phyloP scores from a whole-genome alignment of 2,329 filamentous ascomycete genomes.

The Aspergillus cejpii region DNA sequence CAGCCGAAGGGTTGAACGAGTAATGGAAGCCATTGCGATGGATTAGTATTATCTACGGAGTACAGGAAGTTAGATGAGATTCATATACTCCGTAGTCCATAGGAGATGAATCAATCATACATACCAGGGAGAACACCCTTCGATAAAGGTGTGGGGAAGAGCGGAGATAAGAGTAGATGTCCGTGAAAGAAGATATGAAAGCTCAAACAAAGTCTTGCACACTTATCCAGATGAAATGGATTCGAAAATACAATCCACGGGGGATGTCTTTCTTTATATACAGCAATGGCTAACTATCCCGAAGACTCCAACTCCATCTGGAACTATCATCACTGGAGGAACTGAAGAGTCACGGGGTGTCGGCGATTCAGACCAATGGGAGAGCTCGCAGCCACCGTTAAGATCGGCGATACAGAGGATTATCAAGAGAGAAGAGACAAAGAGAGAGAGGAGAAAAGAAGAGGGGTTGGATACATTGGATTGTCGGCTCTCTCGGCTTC shows the following conservation, averaged over 20 bases:
- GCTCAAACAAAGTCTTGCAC: not conserved
- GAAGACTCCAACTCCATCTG: constrained; percentile 7
- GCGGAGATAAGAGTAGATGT: not conserved
- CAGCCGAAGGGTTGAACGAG: constrained; percentile 33
- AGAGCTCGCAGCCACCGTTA: not conserved
- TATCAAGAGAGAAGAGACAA: too few relatives aligned
- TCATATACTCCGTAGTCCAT: too few relatives aligned
- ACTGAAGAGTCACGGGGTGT: too few relatives aligned
- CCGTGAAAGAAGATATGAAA: not conserved
- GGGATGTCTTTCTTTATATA: constrained; percentile 1
- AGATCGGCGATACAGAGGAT: not conserved
- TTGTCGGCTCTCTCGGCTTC: not conserved
- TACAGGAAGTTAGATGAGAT: too few relatives aligned
- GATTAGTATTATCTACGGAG: not conserved
- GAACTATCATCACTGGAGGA: too few relatives aligned
- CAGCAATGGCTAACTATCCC: too few relatives aligned
- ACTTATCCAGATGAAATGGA: not conserved
- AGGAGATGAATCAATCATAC: too few relatives aligned
- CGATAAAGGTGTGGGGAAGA: not conserved
- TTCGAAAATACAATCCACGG: too few relatives aligned
- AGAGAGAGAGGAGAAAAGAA: not conserved
- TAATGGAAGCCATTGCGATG: constrained; percentile 33
- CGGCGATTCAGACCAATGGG: constrained; percentile 24
- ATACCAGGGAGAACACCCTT: not conserved
- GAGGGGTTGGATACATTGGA: not conserved